Evolutionary conservation across 768 basidiomycete species (phyloP).

Genomic region (Mycena venus): DNA sequence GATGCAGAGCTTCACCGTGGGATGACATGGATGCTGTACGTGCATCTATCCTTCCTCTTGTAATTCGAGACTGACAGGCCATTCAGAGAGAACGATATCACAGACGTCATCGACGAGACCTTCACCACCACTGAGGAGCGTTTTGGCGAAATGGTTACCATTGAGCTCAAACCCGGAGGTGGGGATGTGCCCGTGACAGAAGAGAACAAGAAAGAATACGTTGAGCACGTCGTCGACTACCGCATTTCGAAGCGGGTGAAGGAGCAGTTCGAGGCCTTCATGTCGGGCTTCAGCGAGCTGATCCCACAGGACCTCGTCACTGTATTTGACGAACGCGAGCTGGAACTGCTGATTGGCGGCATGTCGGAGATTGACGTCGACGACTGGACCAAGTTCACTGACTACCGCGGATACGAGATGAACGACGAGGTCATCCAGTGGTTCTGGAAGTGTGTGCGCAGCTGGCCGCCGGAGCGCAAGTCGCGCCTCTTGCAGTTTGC

Average conservation of each 20-base stretch:
- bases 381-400: constrained; percentile 99
- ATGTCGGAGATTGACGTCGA: constrained; percentile 99
- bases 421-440: constrained; percentile 98
- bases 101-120: constrained; percentile 97
- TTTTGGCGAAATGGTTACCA: constrained; percentile 97
- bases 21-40: constrained; percentile 98
- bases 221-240: constrained; percentile 94
- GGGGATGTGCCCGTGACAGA: constrained; percentile 90
- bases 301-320: constrained; percentile 98
- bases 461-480: constrained; percentile 99
- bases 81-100: constrained; percentile 94
- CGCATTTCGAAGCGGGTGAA: constrained; percentile 97
- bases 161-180: constrained; percentile 94
- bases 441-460: constrained; percentile 99
- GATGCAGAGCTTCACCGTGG: constrained; percentile 96
- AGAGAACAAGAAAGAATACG: constrained; percentile 99
- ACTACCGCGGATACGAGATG: constrained; percentile 96
- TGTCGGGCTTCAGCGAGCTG: constrained; percentile 99
- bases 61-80: constrained; percentile 34
- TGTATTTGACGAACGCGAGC: constrained; percentile 98
- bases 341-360: constrained; percentile 97
- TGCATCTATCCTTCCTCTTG: constrained; percentile 28
- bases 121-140: constrained; percentile 98
- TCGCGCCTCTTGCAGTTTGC: constrained; percentile 96
- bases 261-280: constrained; percentile 99